Percentiles rank a stretch among this genome's conserved stretches.
These are phyloP conservation scores for Pestalotiopsis fici DNA, from an alignment of 2,329 filamentous ascomycete species.

Conservation along the genomic window DNA sequence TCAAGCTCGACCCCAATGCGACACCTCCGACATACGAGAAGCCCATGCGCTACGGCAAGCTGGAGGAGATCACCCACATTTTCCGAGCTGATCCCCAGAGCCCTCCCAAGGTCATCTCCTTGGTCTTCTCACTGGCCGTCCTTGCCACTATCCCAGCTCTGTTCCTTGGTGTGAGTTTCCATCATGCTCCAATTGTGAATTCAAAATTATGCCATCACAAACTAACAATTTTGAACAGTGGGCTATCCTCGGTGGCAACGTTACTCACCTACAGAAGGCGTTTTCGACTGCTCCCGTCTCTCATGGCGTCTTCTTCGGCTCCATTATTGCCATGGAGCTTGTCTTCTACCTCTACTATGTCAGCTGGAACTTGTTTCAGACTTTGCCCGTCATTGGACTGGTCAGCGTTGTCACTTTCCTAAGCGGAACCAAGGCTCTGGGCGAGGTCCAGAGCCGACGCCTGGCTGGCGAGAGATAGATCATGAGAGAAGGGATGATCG, in stretches of 20 bases:
- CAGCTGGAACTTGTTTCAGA: slow-evolving; percentile 89
- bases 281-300: slow-evolving; percentile 75
- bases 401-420: slow-evolving; percentile 75
- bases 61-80: slow-evolving; percentile 84
- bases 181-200: not conserved
- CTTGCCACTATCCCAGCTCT: slow-evolving; percentile 73
- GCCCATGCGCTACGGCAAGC: slow-evolving; percentile 81
- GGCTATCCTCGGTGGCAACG: slow-evolving; percentile 79
- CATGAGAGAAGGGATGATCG: not conserved
- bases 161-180: slow-evolving; percentile 63
- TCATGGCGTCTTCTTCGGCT: slow-evolving; percentile 83
- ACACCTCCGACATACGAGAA: slow-evolving; percentile 63
- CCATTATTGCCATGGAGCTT: slow-evolving; percentile 82
- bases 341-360: slow-evolving; percentile 96
- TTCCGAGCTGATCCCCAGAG: slow-evolving; percentile 81
- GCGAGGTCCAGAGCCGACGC: slow-evolving; percentile 88
- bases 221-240: slow-evolving; percentile 55
- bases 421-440: slow-evolving; percentile 85
- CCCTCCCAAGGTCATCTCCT: slow-evolving; percentile 76
- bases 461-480: slow-evolving; percentile 64
- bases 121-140: slow-evolving; percentile 76
- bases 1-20: slow-evolving; percentile 63
- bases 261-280: slow-evolving; percentile 75
- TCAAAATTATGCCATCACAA: not conserved
- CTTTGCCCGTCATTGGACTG: slow-evolving; percentile 70